A percentile compares a stretch with the other conserved stretches of the same genome.
These are phyloP conservation scores for Thalassiosira livingstoniorum DNA, from an alignment of 352 stramenopile genomes.

Conservation along the genomic window DNA sequence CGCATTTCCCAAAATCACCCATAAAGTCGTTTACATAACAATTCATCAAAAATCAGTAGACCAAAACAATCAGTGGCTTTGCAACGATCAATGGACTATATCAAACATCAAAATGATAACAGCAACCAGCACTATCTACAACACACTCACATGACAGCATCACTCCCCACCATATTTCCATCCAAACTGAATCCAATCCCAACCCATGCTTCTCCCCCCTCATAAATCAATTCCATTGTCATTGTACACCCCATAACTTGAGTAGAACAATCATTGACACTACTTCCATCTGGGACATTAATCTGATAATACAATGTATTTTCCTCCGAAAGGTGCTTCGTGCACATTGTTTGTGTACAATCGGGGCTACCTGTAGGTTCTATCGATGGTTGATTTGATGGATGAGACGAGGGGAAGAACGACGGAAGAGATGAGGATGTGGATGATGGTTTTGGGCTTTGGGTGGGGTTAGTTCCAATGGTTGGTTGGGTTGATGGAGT, in stretches of 20 bases:
- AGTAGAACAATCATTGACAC: background rate
- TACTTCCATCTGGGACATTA: background rate
- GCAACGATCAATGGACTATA: background rate
- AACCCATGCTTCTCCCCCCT: conserved; percentile 25
- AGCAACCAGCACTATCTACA: background rate
- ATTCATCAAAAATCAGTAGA: too few relatives aligned
- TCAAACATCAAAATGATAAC: background rate
- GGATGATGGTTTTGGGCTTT: background rate
- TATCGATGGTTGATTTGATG: background rate
- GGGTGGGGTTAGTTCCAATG: background rate
- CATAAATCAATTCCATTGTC: background rate
- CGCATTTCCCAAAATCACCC: too few relatives aligned
- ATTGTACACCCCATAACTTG: background rate
- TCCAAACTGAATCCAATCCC: conserved; percentile 23
- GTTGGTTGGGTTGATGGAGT: background rate
- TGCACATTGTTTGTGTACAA: too few relatives aligned
- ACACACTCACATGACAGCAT: conserved; percentile 11
- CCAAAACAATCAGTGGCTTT: background rate
- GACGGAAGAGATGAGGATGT: background rate
- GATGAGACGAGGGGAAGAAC: too few relatives aligned
- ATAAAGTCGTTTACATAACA: too few relatives aligned
- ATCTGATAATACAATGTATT: background rate
- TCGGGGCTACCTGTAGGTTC: too few relatives aligned
- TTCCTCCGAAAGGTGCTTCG: too few relatives aligned
- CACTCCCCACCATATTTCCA: conserved; percentile 35